Evolutionary conservation across 768 basidiomycete genomes (phyloP).

Genomic region (Boletellus ananiceps): DNA sequence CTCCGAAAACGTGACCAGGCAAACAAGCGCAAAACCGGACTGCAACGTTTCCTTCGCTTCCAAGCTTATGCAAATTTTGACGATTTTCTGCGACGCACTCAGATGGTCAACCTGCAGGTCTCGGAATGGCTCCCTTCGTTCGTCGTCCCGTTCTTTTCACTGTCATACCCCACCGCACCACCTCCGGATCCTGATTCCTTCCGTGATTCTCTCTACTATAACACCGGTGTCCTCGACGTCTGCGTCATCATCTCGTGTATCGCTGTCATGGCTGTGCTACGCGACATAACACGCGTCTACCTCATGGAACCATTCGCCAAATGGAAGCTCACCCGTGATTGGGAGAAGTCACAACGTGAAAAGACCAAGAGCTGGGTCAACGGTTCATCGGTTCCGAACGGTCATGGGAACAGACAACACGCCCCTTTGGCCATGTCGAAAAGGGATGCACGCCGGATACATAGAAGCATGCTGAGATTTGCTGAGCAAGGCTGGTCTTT

Average conservation of each 20-base stretch:
- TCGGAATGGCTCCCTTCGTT: slow-evolving; percentile 47
- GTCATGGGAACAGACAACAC: slow-evolving; percentile 24
- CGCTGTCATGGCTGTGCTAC: slow-evolving; percentile 78
- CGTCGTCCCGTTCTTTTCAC: slow-evolving; percentile 63
- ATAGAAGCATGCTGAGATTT: slow-evolving; percentile 77
- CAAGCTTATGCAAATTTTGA: slow-evolving; percentile 35
- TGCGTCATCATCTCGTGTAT: slow-evolving; percentile 80
- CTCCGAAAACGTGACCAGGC: slow-evolving; percentile 25
- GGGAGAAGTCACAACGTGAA: slow-evolving; percentile 27
- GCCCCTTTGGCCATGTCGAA: slow-evolving; percentile 20
- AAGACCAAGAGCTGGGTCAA: slow-evolving; percentile 21
- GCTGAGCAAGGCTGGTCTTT: slow-evolving; percentile 94
- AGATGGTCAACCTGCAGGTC: slow-evolving; percentile 36
- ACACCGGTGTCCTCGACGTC: slow-evolving; percentile 69
- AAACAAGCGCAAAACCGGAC: slow-evolving; percentile 31
- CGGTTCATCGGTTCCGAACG: slow-evolving; percentile 26
- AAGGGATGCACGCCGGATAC: slow-evolving; percentile 56
- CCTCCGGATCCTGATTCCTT: slow-evolving; percentile 69
- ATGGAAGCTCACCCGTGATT: slow-evolving; percentile 63
- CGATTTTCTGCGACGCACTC: slow-evolving; percentile 25
- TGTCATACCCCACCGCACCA: slow-evolving; percentile 61
- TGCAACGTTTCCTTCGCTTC: slow-evolving; percentile 11
- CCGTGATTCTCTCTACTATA: slow-evolving; percentile 64
- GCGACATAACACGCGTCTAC: slow-evolving; percentile 71
- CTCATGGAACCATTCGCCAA: slow-evolving; percentile 79